phyloP scores from a whole-genome alignment of 768 basidiomycete species.

The Suillus luteus region DNA sequence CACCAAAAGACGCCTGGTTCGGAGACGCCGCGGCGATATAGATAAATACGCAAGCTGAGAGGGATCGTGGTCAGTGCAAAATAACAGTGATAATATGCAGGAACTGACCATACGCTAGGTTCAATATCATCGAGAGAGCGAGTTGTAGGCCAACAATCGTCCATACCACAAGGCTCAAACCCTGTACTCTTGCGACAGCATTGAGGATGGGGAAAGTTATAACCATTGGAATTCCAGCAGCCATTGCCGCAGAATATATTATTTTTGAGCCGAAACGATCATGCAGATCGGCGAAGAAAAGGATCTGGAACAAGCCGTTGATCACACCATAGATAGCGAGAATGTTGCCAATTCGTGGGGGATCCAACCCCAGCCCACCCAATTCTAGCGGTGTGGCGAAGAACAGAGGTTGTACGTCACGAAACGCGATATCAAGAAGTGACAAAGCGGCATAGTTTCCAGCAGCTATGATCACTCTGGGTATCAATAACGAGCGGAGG shows the following conservation, averaged over 20 bases:
- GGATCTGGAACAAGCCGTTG: conserved; percentile 66
- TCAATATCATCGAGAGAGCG: conserved; percentile 46
- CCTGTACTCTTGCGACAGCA: conserved; percentile 50
- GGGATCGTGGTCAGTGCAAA: not conserved
- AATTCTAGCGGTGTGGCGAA: conserved; percentile 65
- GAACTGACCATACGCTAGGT: conserved; percentile 57
- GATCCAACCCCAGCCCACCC: conserved; percentile 69
- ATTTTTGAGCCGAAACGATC: conserved; percentile 64
- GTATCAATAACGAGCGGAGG: conserved; percentile 51
- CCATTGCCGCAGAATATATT: conserved; percentile 57
- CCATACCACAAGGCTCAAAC: conserved; percentile 53
- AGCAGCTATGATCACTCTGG: conserved; percentile 58
- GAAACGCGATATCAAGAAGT: conserved; percentile 65
- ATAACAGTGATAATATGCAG: not conserved
- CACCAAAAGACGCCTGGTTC: conserved; percentile 64
- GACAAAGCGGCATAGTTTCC: conserved; percentile 67
- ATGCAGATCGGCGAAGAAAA: conserved; percentile 65
- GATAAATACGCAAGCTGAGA: conserved; percentile 66
- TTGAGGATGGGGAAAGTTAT: conserved; percentile 64
- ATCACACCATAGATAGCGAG: conserved; percentile 62
- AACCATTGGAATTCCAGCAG: conserved; percentile 53
- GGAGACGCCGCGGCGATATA: conserved; percentile 67
- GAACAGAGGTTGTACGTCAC: conserved; percentile 69
- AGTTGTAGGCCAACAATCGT: conserved; percentile 51
- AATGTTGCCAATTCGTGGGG: conserved; percentile 64